phyloP scores from a whole-genome alignment of 495 filamentous ascomycete genomes.

The Pyrenula aspistea region DNA sequence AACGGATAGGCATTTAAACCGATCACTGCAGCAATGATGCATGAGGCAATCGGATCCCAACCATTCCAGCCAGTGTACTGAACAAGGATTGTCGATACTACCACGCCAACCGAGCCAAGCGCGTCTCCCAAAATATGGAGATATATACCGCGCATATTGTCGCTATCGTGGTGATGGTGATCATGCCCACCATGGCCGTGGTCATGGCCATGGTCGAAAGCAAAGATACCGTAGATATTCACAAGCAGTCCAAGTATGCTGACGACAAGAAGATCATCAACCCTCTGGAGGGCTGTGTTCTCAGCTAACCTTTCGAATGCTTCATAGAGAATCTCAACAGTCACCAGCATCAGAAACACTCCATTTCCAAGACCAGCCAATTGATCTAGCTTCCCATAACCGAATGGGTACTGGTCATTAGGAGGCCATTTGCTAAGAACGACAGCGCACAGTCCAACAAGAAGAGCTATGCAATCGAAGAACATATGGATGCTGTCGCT shows the following conservation, averaged over 20 bases:
- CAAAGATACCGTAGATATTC: constrained; percentile 83
- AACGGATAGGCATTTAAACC: constrained; percentile 79
- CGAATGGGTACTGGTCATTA: constrained; percentile 78
- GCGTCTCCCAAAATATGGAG: constrained; percentile 93
- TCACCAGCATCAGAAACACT: constrained; percentile 94
- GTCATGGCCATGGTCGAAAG: constrained; percentile 59
- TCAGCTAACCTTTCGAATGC: constrained; percentile 77
- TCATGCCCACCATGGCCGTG: constrained; percentile 57
- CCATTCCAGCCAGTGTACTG: constrained; percentile 79
- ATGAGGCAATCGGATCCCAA: constrained; percentile 93
- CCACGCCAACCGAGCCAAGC: constrained; percentile 85
- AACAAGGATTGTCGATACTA: constrained; percentile 79
- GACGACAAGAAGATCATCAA: constrained; percentile 79
- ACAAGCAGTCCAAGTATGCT: constrained; percentile 75
- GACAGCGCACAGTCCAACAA: constrained; percentile 84
- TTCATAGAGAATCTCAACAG: constrained; percentile 92
- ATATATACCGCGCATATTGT: constrained; percentile 99
- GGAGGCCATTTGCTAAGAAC: constrained; percentile 97
- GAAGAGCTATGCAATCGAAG: constrained; percentile 90
- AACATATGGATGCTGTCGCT: constrained; percentile 99
- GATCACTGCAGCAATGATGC: constrained; percentile 86
- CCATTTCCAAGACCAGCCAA: constrained; percentile 95
- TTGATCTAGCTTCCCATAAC: constrained; percentile 93
- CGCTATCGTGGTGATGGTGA: constrained; percentile 63
- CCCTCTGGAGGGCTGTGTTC: constrained; percentile 66